phyloP scores from a whole-genome alignment of 139 green algal genomes.

The Volvox reticuliferus region DNA sequence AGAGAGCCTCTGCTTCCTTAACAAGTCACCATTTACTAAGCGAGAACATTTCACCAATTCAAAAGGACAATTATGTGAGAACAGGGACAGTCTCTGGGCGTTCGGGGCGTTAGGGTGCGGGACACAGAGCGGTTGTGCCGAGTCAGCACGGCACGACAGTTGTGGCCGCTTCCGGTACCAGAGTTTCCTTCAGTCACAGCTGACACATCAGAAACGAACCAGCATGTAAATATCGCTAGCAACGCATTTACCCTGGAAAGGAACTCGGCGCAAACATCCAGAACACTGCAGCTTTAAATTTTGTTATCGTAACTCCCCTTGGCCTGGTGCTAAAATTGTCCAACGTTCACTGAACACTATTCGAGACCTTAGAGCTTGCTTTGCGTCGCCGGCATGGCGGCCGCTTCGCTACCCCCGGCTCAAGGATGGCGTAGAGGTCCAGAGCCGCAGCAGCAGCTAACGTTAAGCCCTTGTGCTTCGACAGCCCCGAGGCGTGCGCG shows the following conservation, averaged over 20 bases:
- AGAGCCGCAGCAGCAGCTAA: background rate
- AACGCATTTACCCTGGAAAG: background rate
- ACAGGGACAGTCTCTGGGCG: no score
- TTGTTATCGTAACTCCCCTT: background rate
- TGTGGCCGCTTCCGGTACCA: background rate
- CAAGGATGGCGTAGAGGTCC: background rate
- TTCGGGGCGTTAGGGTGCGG: no score
- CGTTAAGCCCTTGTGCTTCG: slow-evolving; percentile 10
- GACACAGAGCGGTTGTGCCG: background rate
- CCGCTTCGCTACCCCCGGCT: background rate
- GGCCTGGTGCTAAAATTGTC: background rate
- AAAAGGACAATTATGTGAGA: no score
- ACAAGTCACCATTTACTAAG: no score
- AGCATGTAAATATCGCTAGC: background rate
- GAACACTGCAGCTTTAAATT: background rate
- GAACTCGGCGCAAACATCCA: background rate
- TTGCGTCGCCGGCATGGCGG: slow-evolving; percentile 10
- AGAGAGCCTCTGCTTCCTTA: no score
- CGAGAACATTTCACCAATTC: no score
- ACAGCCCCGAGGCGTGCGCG: background rate
- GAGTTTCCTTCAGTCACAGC: background rate
- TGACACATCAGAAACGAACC: background rate
- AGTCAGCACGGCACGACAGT: slow-evolving; percentile 1
- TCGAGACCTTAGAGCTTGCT: background rate
- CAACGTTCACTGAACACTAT: background rate